A percentile compares a stretch with the other conserved stretches of the same genome.
phyloP scores from a whole-genome alignment of 2,329 filamentous ascomycete genomes.

The Colletotrichum destructivum region DNA sequence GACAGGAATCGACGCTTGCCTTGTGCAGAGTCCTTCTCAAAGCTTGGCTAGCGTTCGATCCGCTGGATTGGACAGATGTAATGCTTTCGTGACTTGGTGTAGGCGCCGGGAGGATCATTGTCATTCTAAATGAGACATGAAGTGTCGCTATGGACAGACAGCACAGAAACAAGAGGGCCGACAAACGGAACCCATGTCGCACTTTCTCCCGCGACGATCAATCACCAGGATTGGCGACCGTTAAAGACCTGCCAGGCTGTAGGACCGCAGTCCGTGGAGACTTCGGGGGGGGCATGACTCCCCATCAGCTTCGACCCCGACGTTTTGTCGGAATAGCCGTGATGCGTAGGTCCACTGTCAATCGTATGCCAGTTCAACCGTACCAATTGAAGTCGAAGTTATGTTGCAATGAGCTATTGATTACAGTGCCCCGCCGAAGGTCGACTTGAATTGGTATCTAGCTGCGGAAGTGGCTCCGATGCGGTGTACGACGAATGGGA shows the following conservation, averaged over 20 bases:
- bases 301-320: constrained; percentile 9
- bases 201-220: constrained; percentile 12
- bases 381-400: constrained; percentile 19
- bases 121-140: neutral
- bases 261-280: constrained; percentile 28
- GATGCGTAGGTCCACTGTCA: constrained; percentile 17
- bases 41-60: constrained; percentile 27
- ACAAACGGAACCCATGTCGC: neutral
- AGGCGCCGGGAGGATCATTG: neutral
- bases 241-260: constrained; percentile 29
- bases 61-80: too few species aligned
- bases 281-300: constrained; percentile 10
- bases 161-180: neutral
- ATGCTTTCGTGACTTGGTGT: too few species aligned
- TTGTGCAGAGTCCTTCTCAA: constrained; percentile 21
- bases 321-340: constrained; percentile 17
- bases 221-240: constrained; percentile 7
- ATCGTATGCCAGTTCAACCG: constrained; percentile 11
- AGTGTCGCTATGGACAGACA: neutral
- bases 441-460: neutral
- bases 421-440: constrained; percentile 13
- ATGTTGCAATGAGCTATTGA: constrained; percentile 6
- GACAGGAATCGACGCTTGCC: constrained; percentile 5
- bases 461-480: constrained; percentile 30
- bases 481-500: constrained; percentile 2